Evolutionary conservation across 73 alveolate species (phyloP).

Genomic region (Uronychia binucleata): DNA sequence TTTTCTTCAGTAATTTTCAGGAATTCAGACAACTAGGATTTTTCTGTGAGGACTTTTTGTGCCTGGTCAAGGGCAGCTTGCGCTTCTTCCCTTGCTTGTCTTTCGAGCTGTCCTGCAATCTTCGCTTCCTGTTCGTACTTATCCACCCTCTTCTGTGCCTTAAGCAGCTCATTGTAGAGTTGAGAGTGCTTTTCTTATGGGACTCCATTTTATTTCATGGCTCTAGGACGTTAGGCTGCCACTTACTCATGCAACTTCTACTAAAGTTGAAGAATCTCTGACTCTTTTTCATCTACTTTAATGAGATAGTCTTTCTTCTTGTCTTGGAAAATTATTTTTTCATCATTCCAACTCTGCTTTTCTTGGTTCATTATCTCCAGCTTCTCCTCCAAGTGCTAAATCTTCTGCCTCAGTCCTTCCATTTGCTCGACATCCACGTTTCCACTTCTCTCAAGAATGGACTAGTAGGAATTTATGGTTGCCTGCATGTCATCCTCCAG

Average conservation of each 20-base stretch:
- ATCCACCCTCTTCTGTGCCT: no score
- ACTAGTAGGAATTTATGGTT: conserved; percentile 47
- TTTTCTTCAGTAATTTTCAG: not conserved
- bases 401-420: conserved; percentile 37
- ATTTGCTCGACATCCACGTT: conserved; percentile 25
- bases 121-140: no score
- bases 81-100: not conserved
- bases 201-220: not conserved
- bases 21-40: not conserved
- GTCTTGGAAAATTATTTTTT: conserved; percentile 22
- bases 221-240: not conserved
- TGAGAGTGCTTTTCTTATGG: not conserved
- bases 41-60: not conserved
- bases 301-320: conserved; percentile 4
- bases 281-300: conserved; percentile 14
- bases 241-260: conserved; percentile 15
- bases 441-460: conserved; percentile 17
- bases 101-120: not conserved
- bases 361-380: conserved; percentile 14
- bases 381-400: conserved; percentile 20
- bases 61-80: conserved; percentile 11
- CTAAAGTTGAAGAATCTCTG: not conserved
- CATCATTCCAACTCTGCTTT: conserved; percentile 2
- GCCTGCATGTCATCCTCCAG: conserved; percentile 61
- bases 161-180: no score